phyloP scores from a whole-genome alignment of 768 basidiomycete genomes.

The Mycena pura region DNA sequence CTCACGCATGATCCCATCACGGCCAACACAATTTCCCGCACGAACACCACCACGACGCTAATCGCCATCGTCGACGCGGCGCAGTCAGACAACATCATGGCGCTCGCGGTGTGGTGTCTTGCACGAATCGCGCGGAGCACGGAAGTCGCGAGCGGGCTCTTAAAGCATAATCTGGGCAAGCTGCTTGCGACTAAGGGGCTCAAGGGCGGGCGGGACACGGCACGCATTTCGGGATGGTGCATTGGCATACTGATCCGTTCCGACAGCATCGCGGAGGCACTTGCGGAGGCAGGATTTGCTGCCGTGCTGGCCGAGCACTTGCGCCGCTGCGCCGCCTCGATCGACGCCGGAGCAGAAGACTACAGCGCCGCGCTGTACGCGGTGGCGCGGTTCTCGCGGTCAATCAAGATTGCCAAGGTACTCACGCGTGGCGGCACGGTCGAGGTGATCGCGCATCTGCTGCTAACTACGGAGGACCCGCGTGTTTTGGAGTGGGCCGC shows the following conservation, averaged over 20 bases:
- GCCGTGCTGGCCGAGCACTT: slow-evolving; percentile 28
- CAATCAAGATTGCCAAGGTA: slow-evolving; percentile 35
- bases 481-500: slow-evolving; percentile 30
- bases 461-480: slow-evolving; percentile 26
- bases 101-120: slow-evolving; percentile 34
- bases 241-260: slow-evolving; percentile 29
- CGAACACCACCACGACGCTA: slow-evolving; percentile 29
- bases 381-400: slow-evolving; percentile 32
- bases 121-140: slow-evolving; percentile 30
- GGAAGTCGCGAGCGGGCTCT: slow-evolving; percentile 32
- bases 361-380: slow-evolving; percentile 29
- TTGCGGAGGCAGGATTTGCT: slow-evolving; percentile 25
- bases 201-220: slow-evolving; percentile 21
- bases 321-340: slow-evolving; percentile 17
- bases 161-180: slow-evolving; percentile 29
- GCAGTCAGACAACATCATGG: slow-evolving; percentile 28
- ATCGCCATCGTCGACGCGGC: slow-evolving; percentile 32
- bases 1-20: slow-evolving; percentile 34
- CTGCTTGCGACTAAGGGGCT: slow-evolving; percentile 28
- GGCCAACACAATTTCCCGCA: slow-evolving; percentile 36
- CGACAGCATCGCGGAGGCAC: slow-evolving; percentile 31
- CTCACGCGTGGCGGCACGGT: slow-evolving; percentile 31
- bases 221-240: slow-evolving; percentile 33
- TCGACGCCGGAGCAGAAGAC: slow-evolving; percentile 25
- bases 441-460: slow-evolving; percentile 25